A percentile compares a stretch with the other conserved stretches of the same genome.
phyloP scores from a whole-genome alignment of 2,329 filamentous ascomycete species.

The Talaromyces sp. region DNA sequence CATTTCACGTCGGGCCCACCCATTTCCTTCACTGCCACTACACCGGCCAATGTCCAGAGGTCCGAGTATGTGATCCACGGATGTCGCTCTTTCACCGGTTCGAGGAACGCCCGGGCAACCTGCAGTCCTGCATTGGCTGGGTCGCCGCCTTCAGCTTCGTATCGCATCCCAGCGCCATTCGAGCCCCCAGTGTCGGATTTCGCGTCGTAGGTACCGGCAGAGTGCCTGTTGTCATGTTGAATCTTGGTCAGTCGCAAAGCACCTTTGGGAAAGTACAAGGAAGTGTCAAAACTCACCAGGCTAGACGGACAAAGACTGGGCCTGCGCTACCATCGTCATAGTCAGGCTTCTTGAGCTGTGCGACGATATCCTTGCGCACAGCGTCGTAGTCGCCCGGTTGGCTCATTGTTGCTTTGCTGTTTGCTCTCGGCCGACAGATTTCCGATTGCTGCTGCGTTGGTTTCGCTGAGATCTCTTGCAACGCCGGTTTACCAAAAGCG shows the following conservation, averaged over 20 bases:
- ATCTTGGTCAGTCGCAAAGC: constrained; percentile 6
- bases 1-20: constrained; percentile 55
- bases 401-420: constrained; percentile 16
- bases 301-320: constrained; percentile 58
- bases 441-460: background rate
- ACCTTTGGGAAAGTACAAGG: background rate
- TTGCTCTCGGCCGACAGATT: background rate
- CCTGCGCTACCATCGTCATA: constrained; percentile 63
- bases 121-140: constrained; percentile 61
- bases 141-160: constrained; percentile 59
- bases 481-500: background rate
- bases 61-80: constrained; percentile 63
- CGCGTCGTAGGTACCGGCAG: constrained; percentile 57
- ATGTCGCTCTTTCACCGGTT: constrained; percentile 55
- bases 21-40: constrained; percentile 55
- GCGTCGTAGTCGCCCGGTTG: constrained; percentile 36
- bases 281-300: constrained; percentile 43
- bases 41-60: constrained; percentile 59
- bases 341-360: constrained; percentile 53
- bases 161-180: constrained; percentile 63
- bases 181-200: constrained; percentile 57
- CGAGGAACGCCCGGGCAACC: constrained; percentile 59
- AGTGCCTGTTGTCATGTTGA: constrained; percentile 44
- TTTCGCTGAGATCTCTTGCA: background rate
- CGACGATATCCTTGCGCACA: constrained; percentile 51